phyloP scores from a whole-genome alignment of 2,329 filamentous ascomycete species.

The Xylariaceae sp. region DNA sequence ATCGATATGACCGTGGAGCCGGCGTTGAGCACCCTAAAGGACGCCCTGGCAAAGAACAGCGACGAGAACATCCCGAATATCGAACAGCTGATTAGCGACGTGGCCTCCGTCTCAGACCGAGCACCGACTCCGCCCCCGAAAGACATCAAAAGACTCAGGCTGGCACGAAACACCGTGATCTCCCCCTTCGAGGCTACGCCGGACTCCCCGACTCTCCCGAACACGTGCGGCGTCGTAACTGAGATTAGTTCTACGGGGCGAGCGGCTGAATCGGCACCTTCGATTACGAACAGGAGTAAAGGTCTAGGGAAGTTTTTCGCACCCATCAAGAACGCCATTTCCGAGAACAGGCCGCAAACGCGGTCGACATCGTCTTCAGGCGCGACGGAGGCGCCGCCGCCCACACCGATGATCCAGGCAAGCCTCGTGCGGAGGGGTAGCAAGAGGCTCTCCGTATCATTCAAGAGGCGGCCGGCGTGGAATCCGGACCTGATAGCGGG shows the following conservation, averaged over 20 bases:
- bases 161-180: slow-evolving; percentile 29
- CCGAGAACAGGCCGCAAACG: slow-evolving; percentile 30
- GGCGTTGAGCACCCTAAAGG: slow-evolving; percentile 22
- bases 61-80: slow-evolving; percentile 32
- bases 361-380: slow-evolving; percentile 30
- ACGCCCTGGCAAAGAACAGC: slow-evolving; percentile 21
- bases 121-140: slow-evolving; percentile 39
- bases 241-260: slow-evolving; percentile 29
- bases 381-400: slow-evolving; percentile 24
- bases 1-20: slow-evolving; percentile 42
- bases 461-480: slow-evolving; percentile 40
- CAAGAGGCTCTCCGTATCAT: slow-evolving; percentile 37
- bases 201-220: slow-evolving; percentile 13
- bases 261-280: slow-evolving; percentile 7
- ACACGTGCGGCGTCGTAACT: slow-evolving; percentile 30
- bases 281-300: slow-evolving; percentile 11
- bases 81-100: slow-evolving; percentile 32
- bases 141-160: slow-evolving; percentile 35
- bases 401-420: slow-evolving; percentile 33
- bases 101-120: slow-evolving; percentile 32
- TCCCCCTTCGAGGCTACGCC: slow-evolving; percentile 29
- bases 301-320: slow-evolving; percentile 31
- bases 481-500: slow-evolving; percentile 30
- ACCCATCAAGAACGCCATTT: slow-evolving; percentile 30
- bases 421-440: slow-evolving; percentile 36